Base-by-base conservation (phyloP, 83 land plant genomes). In the Thuja plicata region DNA sequence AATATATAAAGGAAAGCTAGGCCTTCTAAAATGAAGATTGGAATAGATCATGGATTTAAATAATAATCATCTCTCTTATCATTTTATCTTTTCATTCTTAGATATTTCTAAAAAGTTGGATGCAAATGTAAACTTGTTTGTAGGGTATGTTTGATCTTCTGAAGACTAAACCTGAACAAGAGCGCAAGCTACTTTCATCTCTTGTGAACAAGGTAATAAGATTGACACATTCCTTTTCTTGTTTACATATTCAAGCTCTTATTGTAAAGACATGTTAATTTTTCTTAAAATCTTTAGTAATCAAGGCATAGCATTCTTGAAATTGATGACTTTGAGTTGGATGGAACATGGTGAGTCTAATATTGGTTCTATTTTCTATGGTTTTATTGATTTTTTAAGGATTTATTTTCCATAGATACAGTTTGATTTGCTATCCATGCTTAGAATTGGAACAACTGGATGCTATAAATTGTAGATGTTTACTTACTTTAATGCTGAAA, bases 81-180 rank as follows among this genome's bases (percentile, higher is more conserved):
- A 78, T 38, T 16, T 77, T 38, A 77, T 19, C 40, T 77, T 38
- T 77, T 21, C 38, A 77, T 30, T 45, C 24, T 55, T 45, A 88
- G 8, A 30, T n/a, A 13, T 88, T 37, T 83, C 15, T 83, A 15
- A 52, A 43, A 13, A 34, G 11, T 80, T 21, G 9, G 41, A 24
- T 81, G 35, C 70, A 54, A 55, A 85, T 32, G 62, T 30, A 85
- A 55, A 27, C 34, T 35, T 85, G 37, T 85, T 52, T 85, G 37
- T 94, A 98, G 99, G 93, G 93, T 30, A 92, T 98, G 16, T 97
- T 90, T 89, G 85, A 88, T 9, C 94, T 98, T 70, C 91, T 98
- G 86, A 95, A 89, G 89, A 90, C 93, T 87, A 98, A 98, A 90
- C 92, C 99, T 88, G 99, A 98, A 88, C 99, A 95, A 91, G 99